Base-by-base conservation (phyloP, 495 filamentous ascomycete species). In the Lentithecium fluviatile region DNA sequence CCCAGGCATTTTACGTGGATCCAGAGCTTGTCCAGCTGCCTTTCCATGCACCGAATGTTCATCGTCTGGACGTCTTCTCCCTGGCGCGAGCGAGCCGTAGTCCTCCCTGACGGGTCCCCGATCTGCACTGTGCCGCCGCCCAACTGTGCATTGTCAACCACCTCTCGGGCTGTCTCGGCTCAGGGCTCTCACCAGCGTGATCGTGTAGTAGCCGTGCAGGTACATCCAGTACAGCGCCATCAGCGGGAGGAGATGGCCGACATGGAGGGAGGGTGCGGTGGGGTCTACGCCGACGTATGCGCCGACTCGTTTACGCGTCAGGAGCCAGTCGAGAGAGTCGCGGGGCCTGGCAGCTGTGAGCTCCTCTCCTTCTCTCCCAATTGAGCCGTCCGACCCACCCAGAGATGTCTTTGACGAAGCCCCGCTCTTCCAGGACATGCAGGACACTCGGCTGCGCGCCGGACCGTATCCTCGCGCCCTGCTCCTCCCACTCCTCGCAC, bases 161-260 rank as follows among this genome's bases (percentile, higher is more conserved):
- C 2, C 8, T 10, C 8, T 46, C 15, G 40, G 15, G 15, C 13
- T 32, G 29, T 32, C 25, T 6, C 45, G 34, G n/a, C 2, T 38
- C 23, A 19, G 20, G 29, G 12, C 19, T 75, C 77, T 71, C 56
- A 89, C 79, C 60, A 99, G 73, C 49, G 86, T 87, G 21, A 88
- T 80, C 13, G 88, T 79, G 29, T 82, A 78, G 64, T 88, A 86
- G 13, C 94, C 93, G 74, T 91, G 83, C 38, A 95, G 77, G 70
- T 93, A 95, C 77, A 90, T 87, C 89, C 94, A 97, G 58, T 91
- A 93, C 25, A 97, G 74, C 0, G 90, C 85, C 94, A 99, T 97
- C 42, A 97, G 80, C 8, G 94, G 93, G 10, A 97, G 75, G 56
- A 99, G 83, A 72, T 99, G 91, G 29, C 94, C 94, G 54, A 97